Base-by-base conservation (phyloP, 1,139 yeast species). In the Blastobotrys ciferrii region DNA sequence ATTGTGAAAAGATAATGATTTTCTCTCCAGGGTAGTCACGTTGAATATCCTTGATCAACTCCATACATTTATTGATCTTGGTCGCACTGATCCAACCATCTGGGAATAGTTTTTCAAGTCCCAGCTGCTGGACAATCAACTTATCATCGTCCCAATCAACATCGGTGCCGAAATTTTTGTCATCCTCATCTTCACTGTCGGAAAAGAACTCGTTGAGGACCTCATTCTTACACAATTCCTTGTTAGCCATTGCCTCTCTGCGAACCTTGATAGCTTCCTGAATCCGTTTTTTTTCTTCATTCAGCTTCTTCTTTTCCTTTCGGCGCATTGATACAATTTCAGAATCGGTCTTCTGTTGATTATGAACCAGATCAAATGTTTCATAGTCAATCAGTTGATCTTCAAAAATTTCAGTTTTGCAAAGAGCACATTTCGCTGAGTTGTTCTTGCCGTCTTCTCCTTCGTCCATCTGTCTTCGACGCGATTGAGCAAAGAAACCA, bases 1-100 rank as follows among this genome's bases (percentile, higher is more conserved):
- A 92, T 58, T 88, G 96, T 0, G 96, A 85, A 60, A 92, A 92
- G 1, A 92, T 73, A 50, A 92, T 81, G 2, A 84, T 69, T 64
- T 85, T 85, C 53, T 84, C 88, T 32, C 70, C 77, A 0, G 84
- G 80, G 43, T 63, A 62, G 4, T 70, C 66, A 1, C 48, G 46
- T 46, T 70, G 64, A 11, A 83, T 74, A 5, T 71, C 64, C 20
- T 69, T 55, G 14, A 84, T 65, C 18, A 79, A 51, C 43, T 73
- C 71, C 42, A 82, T 53, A 40, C 82, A 72, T 52, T 74, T 73
- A 7, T 69, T 71, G 54, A 82, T 73, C 58, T 84, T 84, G 12
- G 69, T 57, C 1, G 71, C 66, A 2, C 61, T 46, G 4, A 57
- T 48, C 71, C 72, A 68, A 18, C 70, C 70, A 7, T 58, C 45